A percentile compares a stretch with the other conserved stretches of the same genome.
phyloP scores from a whole-genome alignment of 1,284 basidiomycete genomes.

The Cutaneotrichosporon cavernicola region DNA sequence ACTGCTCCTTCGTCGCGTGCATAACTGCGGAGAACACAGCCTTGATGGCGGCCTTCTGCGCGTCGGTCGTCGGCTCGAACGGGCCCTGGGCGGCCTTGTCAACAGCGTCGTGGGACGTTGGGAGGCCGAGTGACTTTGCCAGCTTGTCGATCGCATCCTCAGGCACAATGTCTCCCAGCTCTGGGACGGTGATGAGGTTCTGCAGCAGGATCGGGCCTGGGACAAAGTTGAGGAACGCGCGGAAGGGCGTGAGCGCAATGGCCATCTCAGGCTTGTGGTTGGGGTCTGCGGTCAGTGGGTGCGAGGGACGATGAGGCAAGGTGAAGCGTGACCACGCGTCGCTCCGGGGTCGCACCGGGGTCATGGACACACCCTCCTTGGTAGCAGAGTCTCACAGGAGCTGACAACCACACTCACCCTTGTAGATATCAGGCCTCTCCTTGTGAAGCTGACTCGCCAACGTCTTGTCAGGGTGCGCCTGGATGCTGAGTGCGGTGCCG shows the following conservation, averaged over 20 bases:
- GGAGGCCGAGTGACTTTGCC: slow-evolving; percentile 59
- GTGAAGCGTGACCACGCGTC: neutral
- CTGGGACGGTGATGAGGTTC: slow-evolving; percentile 67
- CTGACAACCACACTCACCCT: slow-evolving; percentile 61
- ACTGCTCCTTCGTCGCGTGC: slow-evolving; percentile 62
- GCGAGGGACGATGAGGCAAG: neutral
- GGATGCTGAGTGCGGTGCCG: slow-evolving; percentile 90
- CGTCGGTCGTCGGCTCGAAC: slow-evolving; percentile 42
- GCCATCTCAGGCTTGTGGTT: slow-evolving; percentile 85
- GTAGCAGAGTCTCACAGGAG: neutral
- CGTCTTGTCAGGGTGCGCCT: slow-evolving; percentile 93
- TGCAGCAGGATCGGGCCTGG: slow-evolving; percentile 63
- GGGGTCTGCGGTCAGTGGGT: slow-evolving; percentile 29
- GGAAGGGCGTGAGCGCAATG: slow-evolving; percentile 86
- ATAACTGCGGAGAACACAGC: slow-evolving; percentile 79
- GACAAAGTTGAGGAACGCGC: slow-evolving; percentile 62
- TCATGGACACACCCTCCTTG: neutral
- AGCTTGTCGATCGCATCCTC: slow-evolving; percentile 52
- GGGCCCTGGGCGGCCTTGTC: slow-evolving; percentile 38
- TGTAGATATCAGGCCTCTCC: slow-evolving; percentile 80
- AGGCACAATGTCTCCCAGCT: slow-evolving; percentile 74
- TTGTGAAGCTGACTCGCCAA: slow-evolving; percentile 76
- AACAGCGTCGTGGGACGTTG: slow-evolving; percentile 33
- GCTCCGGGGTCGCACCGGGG: neutral
- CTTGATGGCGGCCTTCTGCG: slow-evolving; percentile 65